Base-by-base conservation (phyloP, 345 rosid species). In the Adansonia digitata region DNA sequence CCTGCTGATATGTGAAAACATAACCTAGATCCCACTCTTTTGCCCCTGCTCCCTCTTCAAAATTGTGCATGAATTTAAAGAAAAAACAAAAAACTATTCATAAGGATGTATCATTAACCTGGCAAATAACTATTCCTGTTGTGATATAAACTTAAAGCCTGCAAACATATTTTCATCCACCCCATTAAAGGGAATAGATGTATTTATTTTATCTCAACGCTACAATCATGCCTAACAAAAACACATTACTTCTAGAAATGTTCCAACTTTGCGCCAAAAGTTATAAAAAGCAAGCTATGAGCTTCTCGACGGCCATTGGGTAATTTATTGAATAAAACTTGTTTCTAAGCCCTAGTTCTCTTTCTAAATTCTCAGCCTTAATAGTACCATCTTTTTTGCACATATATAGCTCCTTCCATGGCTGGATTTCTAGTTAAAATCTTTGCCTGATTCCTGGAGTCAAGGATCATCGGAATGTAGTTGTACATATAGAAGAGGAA, bases 371-470 rank as follows among this genome's bases (percentile, higher is more conserved):
- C 12, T 63, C 55, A 34, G 35, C 20, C 39, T 60, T 12, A 62
- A 35, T 26, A 61, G 7, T 29, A 46, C 51, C 20, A 11, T 9
- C 4, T 20, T 45, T 20, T 29, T 15, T 46, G 7, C 13, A 46
- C 49, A 39, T 52, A 53, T 53, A 48, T 17, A 90, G 92, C 92
- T 43, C 92, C 92, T 9, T 83, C 91, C 26, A 75, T 87, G 91
- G 89, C 91, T 13, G 91, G 92, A 71, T 74, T 90, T 63, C 70
- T 88, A 43, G 90, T 85, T 29, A 88, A 86, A 65, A 45, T 85
- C 0, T 87, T 84, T 20, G 86, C 74, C 55, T 87, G 91, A 92
- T 81, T 88, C 52, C 49, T 90, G 80, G 92, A 88, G 70, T 82
- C 80, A 4, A 69, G 75, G 45, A 73, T 88, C 5, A 37, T 90